Conservation (phyloP, 1,284 basidiomycete species). For the Sphaerobolus stellatus region DNA sequence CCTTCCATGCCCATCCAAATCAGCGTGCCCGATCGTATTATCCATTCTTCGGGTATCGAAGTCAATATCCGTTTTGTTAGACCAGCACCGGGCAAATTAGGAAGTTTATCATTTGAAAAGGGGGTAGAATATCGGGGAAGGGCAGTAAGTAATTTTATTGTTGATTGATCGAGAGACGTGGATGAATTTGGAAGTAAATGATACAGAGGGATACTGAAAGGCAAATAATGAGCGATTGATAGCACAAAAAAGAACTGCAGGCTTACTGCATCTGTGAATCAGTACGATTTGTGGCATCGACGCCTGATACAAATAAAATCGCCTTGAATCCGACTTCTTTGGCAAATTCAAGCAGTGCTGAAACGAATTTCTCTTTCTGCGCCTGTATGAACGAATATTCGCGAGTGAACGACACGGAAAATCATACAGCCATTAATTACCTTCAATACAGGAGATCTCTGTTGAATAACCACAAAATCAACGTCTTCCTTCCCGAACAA, state of each 20-base stretch:
- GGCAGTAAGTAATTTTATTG: conserved; percentile 40
- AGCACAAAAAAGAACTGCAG: neutral
- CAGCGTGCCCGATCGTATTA: conserved; percentile 53
- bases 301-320: conserved; percentile 65
- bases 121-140: conserved; percentile 33
- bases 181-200: conserved; percentile 46
- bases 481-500: conserved; percentile 56
- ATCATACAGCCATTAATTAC: conserved; percentile 35
- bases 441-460: conserved; percentile 75
- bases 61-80: conserved; percentile 65
- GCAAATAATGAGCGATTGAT: conserved; percentile 16
- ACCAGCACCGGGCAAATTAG: conserved; percentile 75
- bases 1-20: conserved; percentile 75
- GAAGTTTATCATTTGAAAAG: conserved; percentile 37
- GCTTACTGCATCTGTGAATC: conserved; percentile 76
- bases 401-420: neutral
- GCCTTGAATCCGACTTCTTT: conserved; percentile 46
- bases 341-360: conserved; percentile 56
- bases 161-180: conserved; percentile 38
- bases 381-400: conserved; percentile 40
- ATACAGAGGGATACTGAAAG: conserved; percentile 56
- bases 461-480: conserved; percentile 62
- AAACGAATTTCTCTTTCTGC: conserved; percentile 66
- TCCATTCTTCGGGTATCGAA: conserved; percentile 52
- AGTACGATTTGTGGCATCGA: conserved; percentile 71